These are phyloP conservation scores for Chaetomium tenue DNA, from an alignment of 495 filamentous ascomycete species.

Conservation along the genomic window DNA sequence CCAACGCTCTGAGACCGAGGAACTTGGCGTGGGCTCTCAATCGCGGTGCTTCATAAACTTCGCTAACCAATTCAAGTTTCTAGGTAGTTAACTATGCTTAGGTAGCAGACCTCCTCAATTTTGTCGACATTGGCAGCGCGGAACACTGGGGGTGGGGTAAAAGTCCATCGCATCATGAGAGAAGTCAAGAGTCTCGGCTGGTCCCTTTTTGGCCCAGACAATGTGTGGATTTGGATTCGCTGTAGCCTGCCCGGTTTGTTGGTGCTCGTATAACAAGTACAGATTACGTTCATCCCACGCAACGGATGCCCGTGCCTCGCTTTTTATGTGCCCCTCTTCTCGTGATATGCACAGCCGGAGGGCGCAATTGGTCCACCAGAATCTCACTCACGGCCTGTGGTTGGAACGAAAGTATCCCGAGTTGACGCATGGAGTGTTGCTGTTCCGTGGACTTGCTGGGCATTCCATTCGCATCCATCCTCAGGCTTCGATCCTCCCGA, in stretches of 20 bases:
- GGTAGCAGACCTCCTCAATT: too few relatives aligned
- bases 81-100: too few relatives aligned
- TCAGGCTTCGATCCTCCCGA: conserved; percentile 19
- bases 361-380: conserved; percentile 1
- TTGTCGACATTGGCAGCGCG: too few relatives aligned
- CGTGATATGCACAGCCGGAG: neutral
- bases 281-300: neutral
- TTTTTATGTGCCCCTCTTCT: neutral
- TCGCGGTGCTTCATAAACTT: too few relatives aligned
- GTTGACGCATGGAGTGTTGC: neutral
- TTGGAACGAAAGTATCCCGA: neutral
- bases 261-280: neutral
- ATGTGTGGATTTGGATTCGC: too few relatives aligned
- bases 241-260: neutral
- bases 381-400: neutral
- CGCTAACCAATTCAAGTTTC: too few relatives aligned
- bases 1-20: neutral
- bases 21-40: neutral
- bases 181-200: too few relatives aligned
- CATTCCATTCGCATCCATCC: conserved; percentile 4
- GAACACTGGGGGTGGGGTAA: too few relatives aligned
- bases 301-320: neutral
- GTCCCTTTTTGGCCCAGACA: too few relatives aligned
- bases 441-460: neutral
- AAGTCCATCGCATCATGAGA: too few relatives aligned